Conservation (phyloP, 345 rosid genomes). For the Schrenkiella parvula region DNA sequence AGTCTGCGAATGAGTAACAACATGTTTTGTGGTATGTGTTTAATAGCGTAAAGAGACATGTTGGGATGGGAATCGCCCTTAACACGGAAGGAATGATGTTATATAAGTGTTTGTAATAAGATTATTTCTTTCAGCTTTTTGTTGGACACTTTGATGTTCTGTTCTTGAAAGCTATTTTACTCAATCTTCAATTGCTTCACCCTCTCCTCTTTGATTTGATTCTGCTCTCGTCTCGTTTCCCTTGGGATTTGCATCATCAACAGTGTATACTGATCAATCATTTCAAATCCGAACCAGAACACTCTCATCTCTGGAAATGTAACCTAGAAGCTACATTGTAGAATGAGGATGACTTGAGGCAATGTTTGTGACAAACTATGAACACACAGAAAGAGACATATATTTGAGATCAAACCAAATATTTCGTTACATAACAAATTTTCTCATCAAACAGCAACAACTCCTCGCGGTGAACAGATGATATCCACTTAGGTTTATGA, state of each 20-base stretch:
- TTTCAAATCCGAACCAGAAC: background rate
- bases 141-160: background rate
- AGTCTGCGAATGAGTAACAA: slow-evolving; percentile 11
- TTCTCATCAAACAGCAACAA: slow-evolving; percentile 5
- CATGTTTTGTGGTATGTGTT: slow-evolving; percentile 22
- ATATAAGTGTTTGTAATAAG: slow-evolving; percentile 16
- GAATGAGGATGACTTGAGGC: background rate
- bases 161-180: background rate
- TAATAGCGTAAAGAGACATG: background rate
- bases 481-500: background rate
- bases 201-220: background rate
- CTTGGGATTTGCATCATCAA: background rate
- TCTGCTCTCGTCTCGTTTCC: background rate
- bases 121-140: background rate
- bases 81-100: background rate
- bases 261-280: background rate
- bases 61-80: background rate
- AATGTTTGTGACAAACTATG: background rate
- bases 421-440: slow-evolving; percentile 15
- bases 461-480: background rate
- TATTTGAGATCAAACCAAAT: background rate
- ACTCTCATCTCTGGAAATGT: background rate
- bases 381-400: background rate
- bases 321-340: background rate
- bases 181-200: background rate